A percentile compares a stretch with the other conserved stretches of the same genome.
These are phyloP conservation scores for Artomyces pyxidatus DNA, from an alignment of 768 basidiomycete genomes.

Conservation along the genomic window DNA sequence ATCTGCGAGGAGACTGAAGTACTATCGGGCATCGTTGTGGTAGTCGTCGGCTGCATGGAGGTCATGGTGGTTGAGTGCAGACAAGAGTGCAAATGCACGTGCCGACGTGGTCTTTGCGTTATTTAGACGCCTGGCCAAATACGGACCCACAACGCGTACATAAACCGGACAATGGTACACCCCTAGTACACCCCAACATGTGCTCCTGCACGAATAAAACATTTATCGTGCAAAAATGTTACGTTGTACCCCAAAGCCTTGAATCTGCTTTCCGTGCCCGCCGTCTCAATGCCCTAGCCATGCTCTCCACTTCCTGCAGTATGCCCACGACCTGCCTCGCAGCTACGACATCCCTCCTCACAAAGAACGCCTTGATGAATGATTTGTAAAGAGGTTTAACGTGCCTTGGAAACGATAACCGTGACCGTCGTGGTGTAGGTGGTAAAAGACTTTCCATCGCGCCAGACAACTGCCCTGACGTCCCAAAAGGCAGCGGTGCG, in stretches of 20 bases:
- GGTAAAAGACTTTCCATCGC: conserved; percentile 7
- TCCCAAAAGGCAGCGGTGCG: conserved; percentile 5
- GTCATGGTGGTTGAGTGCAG: conserved; percentile 5
- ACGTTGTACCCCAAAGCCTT: too few relatives aligned
- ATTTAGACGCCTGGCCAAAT: too few relatives aligned
- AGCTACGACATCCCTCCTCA: conserved; percentile 11
- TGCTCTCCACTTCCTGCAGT: conserved; percentile 10
- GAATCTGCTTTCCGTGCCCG: too few relatives aligned
- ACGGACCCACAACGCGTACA: too few relatives aligned
- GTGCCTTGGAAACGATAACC: conserved; percentile 10
- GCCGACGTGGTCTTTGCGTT: too few relatives aligned
- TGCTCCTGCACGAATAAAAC: too few relatives aligned
- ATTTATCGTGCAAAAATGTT: too few relatives aligned
- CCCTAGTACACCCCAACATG: too few relatives aligned
- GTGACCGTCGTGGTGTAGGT: neutral
- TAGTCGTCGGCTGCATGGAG: neutral
- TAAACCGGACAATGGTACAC: too few relatives aligned
- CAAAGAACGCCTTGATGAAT: conserved; percentile 14
- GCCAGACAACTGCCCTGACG: neutral
- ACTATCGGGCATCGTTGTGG: neutral
- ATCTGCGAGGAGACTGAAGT: neutral
- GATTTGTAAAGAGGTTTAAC: conserved; percentile 14
- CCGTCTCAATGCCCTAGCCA: too few relatives aligned
- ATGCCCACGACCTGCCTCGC: conserved; percentile 13
- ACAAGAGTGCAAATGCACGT: too few relatives aligned